phyloP scores from a whole-genome alignment of 805 yeast genomes.

The Osmozyma mogii region DNA sequence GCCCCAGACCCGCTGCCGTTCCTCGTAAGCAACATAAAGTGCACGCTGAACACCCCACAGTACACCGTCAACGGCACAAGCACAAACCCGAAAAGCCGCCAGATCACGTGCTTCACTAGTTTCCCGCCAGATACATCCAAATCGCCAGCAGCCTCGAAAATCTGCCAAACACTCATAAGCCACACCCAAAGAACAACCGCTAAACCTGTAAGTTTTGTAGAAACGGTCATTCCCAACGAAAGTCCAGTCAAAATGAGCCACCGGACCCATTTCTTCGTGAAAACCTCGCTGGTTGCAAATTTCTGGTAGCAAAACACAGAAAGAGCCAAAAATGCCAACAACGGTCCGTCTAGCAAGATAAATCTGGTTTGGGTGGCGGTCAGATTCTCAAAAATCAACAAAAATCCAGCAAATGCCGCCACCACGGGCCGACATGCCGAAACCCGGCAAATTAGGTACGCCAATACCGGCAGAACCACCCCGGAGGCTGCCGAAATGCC shows the following conservation, averaged over 20 bases:
- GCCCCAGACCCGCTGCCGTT: slow-evolving; percentile 54
- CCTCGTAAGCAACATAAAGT: slow-evolving; percentile 39
- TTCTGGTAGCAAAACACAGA: slow-evolving; percentile 45
- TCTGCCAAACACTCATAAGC: slow-evolving; percentile 34
- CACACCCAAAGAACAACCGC: slow-evolving; percentile 63
- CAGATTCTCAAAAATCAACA: slow-evolving; percentile 59
- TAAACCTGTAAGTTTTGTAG: slow-evolving; percentile 67
- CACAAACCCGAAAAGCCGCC: slow-evolving; percentile 37
- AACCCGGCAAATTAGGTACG: slow-evolving; percentile 48
- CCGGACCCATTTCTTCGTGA: slow-evolving; percentile 45
- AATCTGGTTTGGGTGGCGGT: slow-evolving; percentile 53
- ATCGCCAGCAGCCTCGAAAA: slow-evolving; percentile 73
- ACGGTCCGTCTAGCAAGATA: slow-evolving; percentile 34
- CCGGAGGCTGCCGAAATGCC: slow-evolving; percentile 51
- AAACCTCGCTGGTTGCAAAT: slow-evolving; percentile 38
- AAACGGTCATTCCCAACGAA: slow-evolving; percentile 46
- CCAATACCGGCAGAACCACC: slow-evolving; percentile 41
- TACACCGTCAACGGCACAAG: slow-evolving; percentile 54
- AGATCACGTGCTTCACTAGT: slow-evolving; percentile 33
- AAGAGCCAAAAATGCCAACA: slow-evolving; percentile 39
- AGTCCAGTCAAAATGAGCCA: slow-evolving; percentile 41
- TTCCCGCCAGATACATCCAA: slow-evolving; percentile 32
- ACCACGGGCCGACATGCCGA: slow-evolving; percentile 45
- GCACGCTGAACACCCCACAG: slow-evolving; percentile 47
- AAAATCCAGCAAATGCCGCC: slow-evolving; percentile 42